Evolutionary conservation across 352 stramenopile species (phyloP), one percentile per base, ranked within the genome.

Genomic region (Globisporangium takayamanum): DNA sequence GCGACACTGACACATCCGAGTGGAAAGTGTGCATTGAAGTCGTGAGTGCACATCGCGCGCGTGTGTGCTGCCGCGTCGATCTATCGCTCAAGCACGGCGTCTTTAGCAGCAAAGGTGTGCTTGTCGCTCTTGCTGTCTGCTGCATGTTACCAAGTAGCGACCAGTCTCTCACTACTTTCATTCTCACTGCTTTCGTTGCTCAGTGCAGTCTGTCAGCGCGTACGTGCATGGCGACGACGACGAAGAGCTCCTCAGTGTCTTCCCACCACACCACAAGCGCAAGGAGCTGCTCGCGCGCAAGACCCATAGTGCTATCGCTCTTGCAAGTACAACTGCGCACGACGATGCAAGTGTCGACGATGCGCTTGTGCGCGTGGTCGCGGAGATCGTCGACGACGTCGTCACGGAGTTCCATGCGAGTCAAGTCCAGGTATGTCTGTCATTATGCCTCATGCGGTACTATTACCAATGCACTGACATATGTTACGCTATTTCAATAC

Each of bases 121-220:
- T 1, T 11, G 33, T 6, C 15, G 41, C 41, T 46, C 41, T 2
- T n/a, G 18, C 41, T 20, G 41, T 2, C 15, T 1, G 0, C 15
- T 46, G 15, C 15, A 46, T 5, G 3, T 14, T 5, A 12, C 5
- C 22, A 54, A 12, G 20, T 8, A 42, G 20, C n/a, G 25, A n/a
- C 26, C 30, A 28, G 0, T 7, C 16, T 42, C n/a, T 48, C 14
- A 20, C 14, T 22, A 22, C 22, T 22, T 22, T 22, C 22, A 22
- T 22, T 22, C 22, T 46, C 14, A 42, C 16, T 39, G 22, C 6
- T 25, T 14, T 50, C 20, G 15, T 28, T 10, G 16, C 39, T 67
- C 45, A 81, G 72, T 81, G 39, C 66, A 69, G 26, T 61, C 25
- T 5, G 47, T 59, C 11, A 61, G 42, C 56, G 65, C 62, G 33